Evolutionary conservation across 1,284 basidiomycete species (phyloP), one percentile per base, ranked within the genome.

Genomic region (Ceratobasidium sp.): DNA sequence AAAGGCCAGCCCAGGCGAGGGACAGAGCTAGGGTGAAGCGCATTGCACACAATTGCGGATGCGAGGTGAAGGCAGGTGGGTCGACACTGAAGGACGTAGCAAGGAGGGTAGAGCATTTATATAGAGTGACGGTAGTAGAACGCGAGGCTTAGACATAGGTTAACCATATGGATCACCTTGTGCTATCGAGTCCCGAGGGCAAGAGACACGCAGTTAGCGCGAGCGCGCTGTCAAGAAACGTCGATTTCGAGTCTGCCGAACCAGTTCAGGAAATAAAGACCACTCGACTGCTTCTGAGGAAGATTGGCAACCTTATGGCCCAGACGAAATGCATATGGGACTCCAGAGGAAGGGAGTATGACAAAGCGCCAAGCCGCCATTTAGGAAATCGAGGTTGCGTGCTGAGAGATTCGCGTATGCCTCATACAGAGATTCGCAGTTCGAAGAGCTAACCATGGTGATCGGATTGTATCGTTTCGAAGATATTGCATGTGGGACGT

Each of bases 321-420:
- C 33, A 52, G 18, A n/a, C 30, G 18, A 38, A 35, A 46, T 54
- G 66, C 66, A 68, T 68, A 68, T 68, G 66, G 66, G 48, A 52
- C 12, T 12, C 66, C 33, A 18, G 16, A 54, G 54, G 66, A 68
- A 68, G 66, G 20, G 52, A 18, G 18, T 20, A 54, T 68, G 48
- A 54, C 48, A 52, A 50, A 68, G 66, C 66, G 66, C 66, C 66
- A 68, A 52, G 66, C 48, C 1, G 3, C 66, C 2, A 35, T 54
- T 54, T 38, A 20, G 66, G 66, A 35, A 68, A 20, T 38, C 12
- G 18, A 48, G 33, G 3, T 52, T 44, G 38, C 20, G 38, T 38
- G 20, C 48, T 20, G 14, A 20, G 14, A 50, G 20, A 20, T 50
- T 50, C 14, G 16, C 38, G 60, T 20, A 18, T 44, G 60, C 20